Evolutionary conservation across 176 grass and related monocot species (phyloP).

Genomic region (Pontederia paniculata): DNA sequence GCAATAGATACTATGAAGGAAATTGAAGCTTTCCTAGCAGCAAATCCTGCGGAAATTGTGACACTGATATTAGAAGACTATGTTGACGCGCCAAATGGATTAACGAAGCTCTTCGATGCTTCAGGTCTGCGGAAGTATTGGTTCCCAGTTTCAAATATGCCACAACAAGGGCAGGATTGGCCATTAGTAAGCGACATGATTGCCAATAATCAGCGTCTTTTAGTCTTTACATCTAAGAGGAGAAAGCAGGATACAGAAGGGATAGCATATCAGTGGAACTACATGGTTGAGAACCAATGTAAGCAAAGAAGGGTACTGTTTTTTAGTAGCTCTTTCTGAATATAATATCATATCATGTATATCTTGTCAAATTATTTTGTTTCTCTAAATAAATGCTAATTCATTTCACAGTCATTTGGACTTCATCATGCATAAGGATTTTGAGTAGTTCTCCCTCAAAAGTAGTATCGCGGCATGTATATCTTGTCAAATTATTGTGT

Average conservation of each 20-base stretch:
- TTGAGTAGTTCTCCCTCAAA: too few species aligned
- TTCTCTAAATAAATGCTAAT: too few species aligned
- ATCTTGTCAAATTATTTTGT: too few species aligned
- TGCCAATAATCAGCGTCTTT: slow-evolving; percentile 45
- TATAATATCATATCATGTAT: too few species aligned
- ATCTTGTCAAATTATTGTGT: too few species aligned
- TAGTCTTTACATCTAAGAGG: slow-evolving; percentile 76
- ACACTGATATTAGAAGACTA: slow-evolving; percentile 91
- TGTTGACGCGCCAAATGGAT: slow-evolving; percentile 54
- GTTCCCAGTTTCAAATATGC: slow-evolving; percentile 92
- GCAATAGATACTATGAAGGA: slow-evolving; percentile 77
- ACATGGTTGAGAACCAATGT: slow-evolving; percentile 99
- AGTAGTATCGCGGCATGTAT: too few species aligned
- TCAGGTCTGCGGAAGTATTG: slow-evolving; percentile 67
- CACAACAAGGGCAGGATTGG: slow-evolving; percentile 66
- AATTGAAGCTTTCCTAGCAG: slow-evolving; percentile 59
- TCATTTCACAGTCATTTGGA: too few species aligned
- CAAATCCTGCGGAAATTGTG: slow-evolving; percentile 79
- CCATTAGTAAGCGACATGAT: slow-evolving; percentile 79
- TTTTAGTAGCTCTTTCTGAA: neutral
- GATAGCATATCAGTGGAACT: slow-evolving; percentile 96
- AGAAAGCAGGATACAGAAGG: slow-evolving; percentile 73
- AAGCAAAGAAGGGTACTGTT: slow-evolving; percentile 1
- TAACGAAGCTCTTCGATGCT: slow-evolving; percentile 69
- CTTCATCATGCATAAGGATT: too few species aligned